phyloP scores from a whole-genome alignment of 768 basidiomycete genomes.

The Amanita jacksonii region DNA sequence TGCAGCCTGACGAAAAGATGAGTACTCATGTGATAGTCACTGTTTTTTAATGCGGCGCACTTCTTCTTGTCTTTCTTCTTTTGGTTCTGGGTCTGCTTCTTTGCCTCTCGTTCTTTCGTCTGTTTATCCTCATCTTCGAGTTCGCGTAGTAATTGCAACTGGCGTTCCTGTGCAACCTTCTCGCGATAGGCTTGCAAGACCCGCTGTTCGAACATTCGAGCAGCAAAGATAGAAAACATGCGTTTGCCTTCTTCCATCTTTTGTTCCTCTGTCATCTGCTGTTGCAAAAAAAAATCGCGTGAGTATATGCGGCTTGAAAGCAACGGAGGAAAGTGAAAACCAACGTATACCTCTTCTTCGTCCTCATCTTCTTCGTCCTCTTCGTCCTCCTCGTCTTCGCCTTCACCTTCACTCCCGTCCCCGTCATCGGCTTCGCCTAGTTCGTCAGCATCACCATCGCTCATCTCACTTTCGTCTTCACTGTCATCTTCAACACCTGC shows the following conservation, averaged over 20 bases:
- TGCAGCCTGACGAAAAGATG: constrained; percentile 53
- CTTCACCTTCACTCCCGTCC: constrained; percentile 51
- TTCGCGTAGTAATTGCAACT: constrained; percentile 86
- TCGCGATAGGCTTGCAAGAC: constrained; percentile 95
- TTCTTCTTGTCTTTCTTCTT: constrained; percentile 97
- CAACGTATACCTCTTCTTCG: constrained; percentile 40
- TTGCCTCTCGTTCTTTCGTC: constrained; percentile 80
- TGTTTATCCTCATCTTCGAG: constrained; percentile 92
- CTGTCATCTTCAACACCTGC: constrained; percentile 37
- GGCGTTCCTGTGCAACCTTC: constrained; percentile 92
- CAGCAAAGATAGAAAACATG: constrained; percentile 99
- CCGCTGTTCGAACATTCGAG: constrained; percentile 98
- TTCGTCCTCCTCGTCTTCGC: constrained; percentile 60
- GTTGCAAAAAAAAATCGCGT: constrained; percentile 11
- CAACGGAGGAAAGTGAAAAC: constrained; percentile 11
- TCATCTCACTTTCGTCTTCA: constrained; percentile 37
- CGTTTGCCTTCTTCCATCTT: constrained; percentile 99
- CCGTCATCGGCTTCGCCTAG: constrained; percentile 54
- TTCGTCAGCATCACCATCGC: constrained; percentile 51
- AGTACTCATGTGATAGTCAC: constrained; percentile 7
- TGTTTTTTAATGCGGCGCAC: constrained; percentile 30
- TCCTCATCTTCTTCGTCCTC: constrained; percentile 53
- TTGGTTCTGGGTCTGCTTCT: constrained; percentile 94
- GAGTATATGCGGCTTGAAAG: constrained; percentile 8
- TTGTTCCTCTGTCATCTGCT: constrained; percentile 90